Percentiles rank a stretch among this genome's conserved stretches.
Evolutionary conservation across 108 stramenopile genomes (phyloP).

Genomic region (Conticribra weissflogii): DNA sequence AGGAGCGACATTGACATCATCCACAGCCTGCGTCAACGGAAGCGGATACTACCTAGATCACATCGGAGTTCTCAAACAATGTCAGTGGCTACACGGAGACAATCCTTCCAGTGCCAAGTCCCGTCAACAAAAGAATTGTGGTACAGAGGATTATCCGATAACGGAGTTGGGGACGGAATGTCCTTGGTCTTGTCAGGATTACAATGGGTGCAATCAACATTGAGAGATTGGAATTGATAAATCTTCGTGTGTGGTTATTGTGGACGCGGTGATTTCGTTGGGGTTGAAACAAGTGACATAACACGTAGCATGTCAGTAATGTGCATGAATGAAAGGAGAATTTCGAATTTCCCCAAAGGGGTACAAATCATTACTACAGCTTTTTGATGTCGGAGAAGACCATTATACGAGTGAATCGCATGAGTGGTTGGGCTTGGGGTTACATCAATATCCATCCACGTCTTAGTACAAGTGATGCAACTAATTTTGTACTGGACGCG

Average conservation of each 20-base stretch:
- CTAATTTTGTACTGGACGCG: no score
- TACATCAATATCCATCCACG: no score
- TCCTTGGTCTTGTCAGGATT: constrained; percentile 37
- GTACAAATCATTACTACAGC: no score
- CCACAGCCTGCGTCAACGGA: constrained; percentile 27
- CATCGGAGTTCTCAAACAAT: constrained; percentile 10
- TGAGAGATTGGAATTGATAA: neutral
- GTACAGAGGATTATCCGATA: constrained; percentile 16
- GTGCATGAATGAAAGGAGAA: no score
- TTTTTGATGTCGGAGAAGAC: no score
- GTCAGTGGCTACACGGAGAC: constrained; percentile 30
- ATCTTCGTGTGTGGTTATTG: neutral
- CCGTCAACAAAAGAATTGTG: constrained; percentile 33
- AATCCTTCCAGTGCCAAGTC: constrained; percentile 7
- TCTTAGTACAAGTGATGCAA: no score
- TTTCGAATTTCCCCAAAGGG: no score
- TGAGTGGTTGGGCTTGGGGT: no score
- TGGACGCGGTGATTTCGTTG: neutral
- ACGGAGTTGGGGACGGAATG: constrained; percentile 37
- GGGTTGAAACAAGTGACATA: no score
- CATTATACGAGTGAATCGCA: no score
- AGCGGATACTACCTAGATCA: constrained; percentile 26
- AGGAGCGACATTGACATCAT: neutral
- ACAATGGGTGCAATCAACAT: constrained; percentile 25
- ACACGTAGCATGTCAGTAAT: no score